These are phyloP conservation scores for Thielaviopsis ethacetica DNA, from an alignment of 2,329 filamentous ascomycete genomes.

Conservation along the genomic window DNA sequence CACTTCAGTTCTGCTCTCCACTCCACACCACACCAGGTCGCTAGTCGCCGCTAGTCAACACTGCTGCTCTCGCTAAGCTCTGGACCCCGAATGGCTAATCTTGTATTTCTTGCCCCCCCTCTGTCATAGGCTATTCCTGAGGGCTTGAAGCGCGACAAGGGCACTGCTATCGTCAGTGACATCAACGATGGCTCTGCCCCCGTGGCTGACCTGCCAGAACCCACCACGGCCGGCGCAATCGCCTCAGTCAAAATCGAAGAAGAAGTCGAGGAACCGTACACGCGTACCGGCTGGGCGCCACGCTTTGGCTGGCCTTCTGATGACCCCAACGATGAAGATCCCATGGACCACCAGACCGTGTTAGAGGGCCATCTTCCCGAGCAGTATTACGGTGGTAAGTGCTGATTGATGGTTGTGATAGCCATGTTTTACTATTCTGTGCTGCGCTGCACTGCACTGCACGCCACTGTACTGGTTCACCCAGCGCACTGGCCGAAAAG, in stretches of 20 bases:
- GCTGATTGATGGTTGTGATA: not conserved
- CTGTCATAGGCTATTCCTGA: constrained; percentile 39
- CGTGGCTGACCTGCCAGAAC: constrained; percentile 61
- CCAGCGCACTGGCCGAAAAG: too few species aligned
- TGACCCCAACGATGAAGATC: constrained; percentile 41
- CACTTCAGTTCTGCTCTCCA: too few species aligned
- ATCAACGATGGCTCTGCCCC: constrained; percentile 49
- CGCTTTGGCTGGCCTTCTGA: constrained; percentile 58
- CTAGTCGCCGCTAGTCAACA: not conserved
- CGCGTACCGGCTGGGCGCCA: constrained; percentile 70
- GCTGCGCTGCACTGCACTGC: too few species aligned
- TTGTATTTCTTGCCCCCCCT: not conserved
- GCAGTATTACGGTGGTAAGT: constrained; percentile 70
- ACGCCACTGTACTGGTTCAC: not conserved
- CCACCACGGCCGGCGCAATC: constrained; percentile 54
- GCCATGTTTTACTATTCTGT: too few species aligned
- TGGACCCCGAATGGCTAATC: not conserved
- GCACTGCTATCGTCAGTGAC: constrained; percentile 61
- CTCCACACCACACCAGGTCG: not conserved
- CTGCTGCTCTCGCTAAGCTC: not conserved
- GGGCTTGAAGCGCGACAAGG: constrained; percentile 48
- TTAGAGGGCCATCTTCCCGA: constrained; percentile 73
- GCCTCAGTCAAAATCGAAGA: constrained; percentile 35
- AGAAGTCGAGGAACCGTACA: constrained; percentile 30
- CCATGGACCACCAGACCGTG: constrained; percentile 78